These are phyloP conservation scores for Hortaea werneckii DNA, from an alignment of 2,329 filamentous ascomycete genomes.

Conservation along the genomic window DNA sequence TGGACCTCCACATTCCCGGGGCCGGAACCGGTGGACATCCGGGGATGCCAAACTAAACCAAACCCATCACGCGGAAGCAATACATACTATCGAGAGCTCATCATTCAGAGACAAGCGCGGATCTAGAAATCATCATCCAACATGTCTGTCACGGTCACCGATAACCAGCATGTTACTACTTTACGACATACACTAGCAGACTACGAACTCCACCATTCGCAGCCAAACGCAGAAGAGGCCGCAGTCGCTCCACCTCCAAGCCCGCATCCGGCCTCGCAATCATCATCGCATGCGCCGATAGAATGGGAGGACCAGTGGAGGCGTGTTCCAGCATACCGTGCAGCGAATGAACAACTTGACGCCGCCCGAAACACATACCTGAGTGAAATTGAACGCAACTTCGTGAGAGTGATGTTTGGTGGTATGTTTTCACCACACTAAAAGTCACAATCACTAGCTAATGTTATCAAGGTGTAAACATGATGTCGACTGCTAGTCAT, in stretches of 20 bases:
- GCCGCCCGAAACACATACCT: constrained; percentile 34
- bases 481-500: constrained; percentile 29
- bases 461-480: constrained; percentile 2
- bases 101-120: too few species aligned
- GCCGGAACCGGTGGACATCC: too few species aligned
- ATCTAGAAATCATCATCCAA: neutral
- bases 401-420: constrained; percentile 42
- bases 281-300: constrained; percentile 15
- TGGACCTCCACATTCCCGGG: too few species aligned
- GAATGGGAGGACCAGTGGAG: constrained; percentile 41
- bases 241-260: constrained; percentile 22
- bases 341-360: constrained; percentile 35
- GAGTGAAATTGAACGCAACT: constrained; percentile 36
- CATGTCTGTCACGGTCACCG: constrained; percentile 37
- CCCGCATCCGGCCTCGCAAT: constrained; percentile 15
- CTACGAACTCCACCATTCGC: constrained; percentile 37
- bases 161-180: constrained; percentile 29
- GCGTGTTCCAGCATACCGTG: constrained; percentile 39
- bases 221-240: constrained; percentile 14
- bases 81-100: too few species aligned
- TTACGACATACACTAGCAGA: constrained; percentile 32
- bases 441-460: neutral
- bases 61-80: too few species aligned
- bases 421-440: constrained; percentile 20
- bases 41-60: too few species aligned